Evolutionary conservation across 768 basidiomycete species (phyloP).

Genomic region (Dioszegia crocea): DNA sequence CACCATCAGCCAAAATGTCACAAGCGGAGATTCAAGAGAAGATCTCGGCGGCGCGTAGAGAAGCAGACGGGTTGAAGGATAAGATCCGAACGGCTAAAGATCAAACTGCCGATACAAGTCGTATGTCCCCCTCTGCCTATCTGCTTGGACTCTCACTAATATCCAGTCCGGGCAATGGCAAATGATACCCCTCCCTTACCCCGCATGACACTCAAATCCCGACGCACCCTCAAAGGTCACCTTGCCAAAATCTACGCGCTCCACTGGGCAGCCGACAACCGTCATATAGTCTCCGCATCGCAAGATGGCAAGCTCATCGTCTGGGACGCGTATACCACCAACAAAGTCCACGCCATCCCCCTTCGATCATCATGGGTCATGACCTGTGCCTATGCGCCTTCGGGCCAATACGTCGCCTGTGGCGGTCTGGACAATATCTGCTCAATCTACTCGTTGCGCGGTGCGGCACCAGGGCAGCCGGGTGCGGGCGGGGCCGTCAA

Average conservation of each 20-base stretch:
- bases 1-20: conserved; percentile 28
- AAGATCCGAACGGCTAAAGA: conserved; percentile 96
- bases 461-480: conserved; percentile 53
- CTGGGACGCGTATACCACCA: conserved; percentile 99
- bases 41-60: conserved; percentile 92
- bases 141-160: not conserved
- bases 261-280: conserved; percentile 97
- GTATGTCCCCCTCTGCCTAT: conserved; percentile 57
- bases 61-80: conserved; percentile 96
- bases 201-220: conserved; percentile 92
- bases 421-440: conserved; percentile 99
- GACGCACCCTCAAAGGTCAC: conserved; percentile 91
- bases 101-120: conserved; percentile 93
- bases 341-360: conserved; percentile 99
- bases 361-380: conserved; percentile 98
- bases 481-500: conserved; percentile 57
- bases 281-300: conserved; percentile 98
- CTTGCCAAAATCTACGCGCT: conserved; percentile 99
- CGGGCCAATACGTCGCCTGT: conserved; percentile 95
- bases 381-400: conserved; percentile 98
- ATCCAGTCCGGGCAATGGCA: conserved; percentile 92
- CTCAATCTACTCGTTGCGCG: conserved; percentile 92
- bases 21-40: conserved; percentile 51
- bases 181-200: conserved; percentile 92
- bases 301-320: conserved; percentile 99